Evolutionary conservation across 2,329 filamentous ascomycete genomes (phyloP).

Genomic region (Tolypocladium endophyticum): DNA sequence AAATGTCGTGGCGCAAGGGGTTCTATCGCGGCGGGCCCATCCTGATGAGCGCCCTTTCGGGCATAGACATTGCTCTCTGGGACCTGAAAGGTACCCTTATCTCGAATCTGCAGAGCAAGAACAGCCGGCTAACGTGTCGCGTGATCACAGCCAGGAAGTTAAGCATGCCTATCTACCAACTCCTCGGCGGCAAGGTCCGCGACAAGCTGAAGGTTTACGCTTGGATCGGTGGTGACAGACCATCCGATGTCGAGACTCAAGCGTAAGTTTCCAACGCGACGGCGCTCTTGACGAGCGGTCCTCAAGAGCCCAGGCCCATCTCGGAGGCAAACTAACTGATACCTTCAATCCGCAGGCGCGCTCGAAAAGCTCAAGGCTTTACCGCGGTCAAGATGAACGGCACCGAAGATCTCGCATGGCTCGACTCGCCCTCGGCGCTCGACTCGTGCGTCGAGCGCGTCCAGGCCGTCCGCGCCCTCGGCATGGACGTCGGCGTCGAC

Average conservation of each 20-base stretch:
- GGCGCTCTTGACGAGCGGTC: neutral
- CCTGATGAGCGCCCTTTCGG: conserved; percentile 68
- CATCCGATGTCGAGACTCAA: conserved; percentile 52
- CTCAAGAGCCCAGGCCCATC: neutral
- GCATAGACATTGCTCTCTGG: conserved; percentile 73
- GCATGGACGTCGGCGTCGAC: conserved; percentile 64
- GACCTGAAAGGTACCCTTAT: conserved; percentile 51
- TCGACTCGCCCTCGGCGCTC: conserved; percentile 58
- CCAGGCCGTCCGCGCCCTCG: conserved; percentile 56
- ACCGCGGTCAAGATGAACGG: conserved; percentile 69
- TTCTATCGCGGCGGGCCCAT: conserved; percentile 74
- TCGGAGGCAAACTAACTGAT: neutral
- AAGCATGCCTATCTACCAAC: conserved; percentile 59
- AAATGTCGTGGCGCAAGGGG: conserved; percentile 56
- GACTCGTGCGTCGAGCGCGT: conserved; percentile 56
- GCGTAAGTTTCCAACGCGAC: conserved; percentile 31
- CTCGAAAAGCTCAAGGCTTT: conserved; percentile 51
- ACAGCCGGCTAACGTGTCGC: neutral
- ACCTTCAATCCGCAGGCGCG: conserved; percentile 28
- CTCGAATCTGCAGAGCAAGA: neutral
- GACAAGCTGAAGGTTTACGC: conserved; percentile 30
- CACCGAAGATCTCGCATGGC: conserved; percentile 65
- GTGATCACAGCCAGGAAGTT: conserved; percentile 27
- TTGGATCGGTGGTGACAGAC: conserved; percentile 23
- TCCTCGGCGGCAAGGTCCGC: conserved; percentile 65